Evolutionary conservation across 2,329 filamentous ascomycete species (phyloP), one percentile per base, ranked within the genome.

Genomic region (Atkinsonella texensis): DNA sequence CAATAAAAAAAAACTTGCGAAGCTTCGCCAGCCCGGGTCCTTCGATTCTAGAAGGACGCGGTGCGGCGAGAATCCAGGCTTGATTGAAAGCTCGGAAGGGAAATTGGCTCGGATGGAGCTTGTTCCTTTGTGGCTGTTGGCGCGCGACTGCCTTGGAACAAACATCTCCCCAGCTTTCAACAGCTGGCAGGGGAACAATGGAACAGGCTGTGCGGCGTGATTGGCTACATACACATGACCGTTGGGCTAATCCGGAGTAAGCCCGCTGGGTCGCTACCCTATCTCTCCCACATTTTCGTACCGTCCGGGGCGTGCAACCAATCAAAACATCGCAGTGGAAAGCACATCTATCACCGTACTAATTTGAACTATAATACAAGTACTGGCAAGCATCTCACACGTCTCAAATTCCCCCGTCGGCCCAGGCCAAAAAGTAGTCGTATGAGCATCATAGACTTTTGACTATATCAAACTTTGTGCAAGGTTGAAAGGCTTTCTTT

Each of bases 111-210:
- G 13, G 31, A 15, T 40, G n/a, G 46, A 48, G 46, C 46, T 49
- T 17, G 15, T 11, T 23, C 32, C 15, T 15, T 38, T 42, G 28
- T 44, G 48, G 47, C 48, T 50, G 48, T 28, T n/a, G 32, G 39
- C 23, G 23, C 40, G 48, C 48, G 48, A 39, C 18, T 42, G 47
- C 15, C 38, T 28, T 28, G 11, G n/a, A 38, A 38, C 47, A 40
- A 33, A 20, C 23, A 43, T 23, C 13, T 8, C 40, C 8, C 9
- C 43, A 32, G 46, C 20, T 17, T 18, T 40, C 20, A 13, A 35
- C 33, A 48, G 46, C 33, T 48, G 46, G 46, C 46, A 48, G 35
- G 46, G 46, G 9, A 48, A 48, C 38, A 32, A 31, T 31, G 23
- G 35, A 40, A 11, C 20, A 33, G 11, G 8, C 12, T n/a, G n/a